Evolutionary conservation across 202 grass and related monocot species (phyloP).

Genomic region (Panicum virgatum): DNA sequence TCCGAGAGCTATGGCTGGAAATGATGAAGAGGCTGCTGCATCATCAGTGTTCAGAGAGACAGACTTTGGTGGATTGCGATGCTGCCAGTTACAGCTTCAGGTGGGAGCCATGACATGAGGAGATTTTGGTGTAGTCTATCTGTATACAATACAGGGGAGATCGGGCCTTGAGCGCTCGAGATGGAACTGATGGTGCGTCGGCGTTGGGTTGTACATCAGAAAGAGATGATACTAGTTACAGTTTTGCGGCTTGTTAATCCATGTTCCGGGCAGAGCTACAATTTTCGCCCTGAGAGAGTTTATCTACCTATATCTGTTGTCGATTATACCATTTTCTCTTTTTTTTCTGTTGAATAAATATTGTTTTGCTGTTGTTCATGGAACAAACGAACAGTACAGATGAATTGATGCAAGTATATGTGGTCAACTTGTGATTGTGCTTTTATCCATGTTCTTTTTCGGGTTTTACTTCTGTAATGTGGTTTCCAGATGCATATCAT

Average conservation of each 20-base stretch:
- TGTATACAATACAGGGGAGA: conserved; percentile 41
- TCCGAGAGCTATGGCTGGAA: conserved; percentile 60
- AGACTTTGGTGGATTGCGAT: neutral
- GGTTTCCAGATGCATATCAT: conserved; percentile 20
- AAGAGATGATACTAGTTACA: conserved; percentile 46
- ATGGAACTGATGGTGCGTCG: conserved; percentile 29
- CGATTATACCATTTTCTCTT: neutral
- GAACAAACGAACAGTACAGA: neutral
- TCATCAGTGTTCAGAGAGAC: neutral
- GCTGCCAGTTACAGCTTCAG: neutral
- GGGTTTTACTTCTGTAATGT: neutral
- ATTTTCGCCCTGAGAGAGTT: conserved; percentile 51
- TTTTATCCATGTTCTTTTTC: neutral
- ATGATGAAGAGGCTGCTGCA: conserved; percentile 10
- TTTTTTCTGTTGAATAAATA: neutral
- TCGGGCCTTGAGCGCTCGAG: conserved; percentile 45
- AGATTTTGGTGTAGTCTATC: conserved; percentile 27
- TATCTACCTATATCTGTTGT: neutral
- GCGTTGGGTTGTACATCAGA: conserved; percentile 38
- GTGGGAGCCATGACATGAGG: neutral
- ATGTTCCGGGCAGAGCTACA: conserved; percentile 50
- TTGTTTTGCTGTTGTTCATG: conserved; percentile 1
- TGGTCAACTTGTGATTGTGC: neutral
- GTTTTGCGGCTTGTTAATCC: conserved; percentile 47
- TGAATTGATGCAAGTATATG: neutral